A percentile compares a stretch with the other conserved stretches of the same genome.
Evolutionary conservation across 2,329 filamentous ascomycete genomes (phyloP).

Genomic region (Cucurbitaria berberidis): DNA sequence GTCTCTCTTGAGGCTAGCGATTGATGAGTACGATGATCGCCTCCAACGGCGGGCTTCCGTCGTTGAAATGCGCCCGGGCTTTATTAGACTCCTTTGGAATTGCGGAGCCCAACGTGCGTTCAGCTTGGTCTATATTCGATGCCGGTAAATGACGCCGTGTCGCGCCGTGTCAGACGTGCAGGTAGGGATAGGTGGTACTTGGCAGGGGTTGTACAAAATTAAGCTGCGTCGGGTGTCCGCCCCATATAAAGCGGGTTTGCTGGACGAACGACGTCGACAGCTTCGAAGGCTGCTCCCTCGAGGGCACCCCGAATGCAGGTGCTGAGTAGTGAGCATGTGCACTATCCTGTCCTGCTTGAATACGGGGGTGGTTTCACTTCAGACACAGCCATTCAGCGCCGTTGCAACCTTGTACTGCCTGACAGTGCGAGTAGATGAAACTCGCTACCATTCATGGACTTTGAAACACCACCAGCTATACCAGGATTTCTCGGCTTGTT

Average conservation of each 20-base stretch:
- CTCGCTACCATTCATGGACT: constrained; percentile 13
- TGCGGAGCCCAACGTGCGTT: constrained; percentile 8
- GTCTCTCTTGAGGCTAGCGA: constrained; percentile 27
- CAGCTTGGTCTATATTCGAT: constrained; percentile 15
- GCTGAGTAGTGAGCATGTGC: constrained; percentile 25
- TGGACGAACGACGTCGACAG: constrained; percentile 19
- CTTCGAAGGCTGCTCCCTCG: constrained; percentile 9
- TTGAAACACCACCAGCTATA: constrained; percentile 19
- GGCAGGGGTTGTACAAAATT: constrained; percentile 30
- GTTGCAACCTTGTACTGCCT: constrained; percentile 9
- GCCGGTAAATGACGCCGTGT: constrained; percentile 9
- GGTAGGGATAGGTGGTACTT: constrained; percentile 25
- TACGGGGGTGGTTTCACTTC: constrained; percentile 28
- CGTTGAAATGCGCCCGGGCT: constrained; percentile 15
- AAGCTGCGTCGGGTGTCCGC: constrained; percentile 8
- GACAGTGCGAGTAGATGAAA: constrained; percentile 19
- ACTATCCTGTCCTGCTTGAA: constrained; percentile 35
- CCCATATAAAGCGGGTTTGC: constrained; percentile 12
- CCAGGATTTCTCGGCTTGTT: constrained; percentile 2
- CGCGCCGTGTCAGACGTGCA: constrained; percentile 8
- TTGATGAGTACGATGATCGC: constrained; percentile 25
- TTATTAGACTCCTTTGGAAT: constrained; percentile 1
- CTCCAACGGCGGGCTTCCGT: constrained; percentile 26
- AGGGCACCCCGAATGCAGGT: constrained; percentile 10
- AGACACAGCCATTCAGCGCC: constrained; percentile 15